A percentile compares a stretch with the other conserved stretches of the same genome.
Conservation (phyloP, 2,329 filamentous ascomycete genomes). For the Colletotrichum sp. region DNA sequence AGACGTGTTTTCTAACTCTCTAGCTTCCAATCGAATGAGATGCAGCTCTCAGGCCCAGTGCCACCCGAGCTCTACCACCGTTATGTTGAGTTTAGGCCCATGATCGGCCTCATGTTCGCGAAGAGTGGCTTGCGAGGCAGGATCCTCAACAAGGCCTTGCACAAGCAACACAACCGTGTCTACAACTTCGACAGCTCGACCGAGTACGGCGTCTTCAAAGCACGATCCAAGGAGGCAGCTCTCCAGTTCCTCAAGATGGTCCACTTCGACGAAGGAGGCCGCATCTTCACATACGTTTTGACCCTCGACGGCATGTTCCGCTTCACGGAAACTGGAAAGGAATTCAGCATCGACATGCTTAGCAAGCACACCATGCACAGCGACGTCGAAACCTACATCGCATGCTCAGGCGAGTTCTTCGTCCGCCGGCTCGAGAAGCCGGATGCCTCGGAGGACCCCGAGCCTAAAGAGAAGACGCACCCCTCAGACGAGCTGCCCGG, state of each 20-base stretch:
- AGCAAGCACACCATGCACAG: slow-evolving; percentile 98
- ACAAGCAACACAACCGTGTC: slow-evolving; percentile 86
- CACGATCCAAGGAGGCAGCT: slow-evolving; percentile 73
- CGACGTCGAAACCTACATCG: slow-evolving; percentile 88
- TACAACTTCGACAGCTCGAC: slow-evolving; percentile 88
- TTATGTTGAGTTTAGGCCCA: slow-evolving; percentile 90
- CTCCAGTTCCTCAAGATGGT: slow-evolving; percentile 84
- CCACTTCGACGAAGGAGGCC: slow-evolving; percentile 84
- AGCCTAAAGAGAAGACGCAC: slow-evolving; percentile 54
- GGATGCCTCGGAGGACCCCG: slow-evolving; percentile 43
- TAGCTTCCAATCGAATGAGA: slow-evolving; percentile 91
- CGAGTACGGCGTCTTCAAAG: slow-evolving; percentile 70
- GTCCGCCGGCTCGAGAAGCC: slow-evolving; percentile 69
- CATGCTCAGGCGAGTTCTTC: slow-evolving; percentile 93
- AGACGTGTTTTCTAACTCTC: neutral
- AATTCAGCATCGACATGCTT: slow-evolving; percentile 91
- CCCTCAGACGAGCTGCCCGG: slow-evolving; percentile 51
- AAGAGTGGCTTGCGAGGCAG: slow-evolving; percentile 77
- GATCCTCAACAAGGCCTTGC: slow-evolving; percentile 82
- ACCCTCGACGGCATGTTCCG: slow-evolving; percentile 86
- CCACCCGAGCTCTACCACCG: slow-evolving; percentile 84
- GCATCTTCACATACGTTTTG: slow-evolving; percentile 90
- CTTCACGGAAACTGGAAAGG: slow-evolving; percentile 94
- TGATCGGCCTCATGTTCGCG: slow-evolving; percentile 89
- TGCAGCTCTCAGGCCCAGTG: slow-evolving; percentile 85